A percentile compares a stretch with the other conserved stretches of the same genome.
phyloP scores from a whole-genome alignment of 768 basidiomycete genomes.

The Lyophyllum decastes region DNA sequence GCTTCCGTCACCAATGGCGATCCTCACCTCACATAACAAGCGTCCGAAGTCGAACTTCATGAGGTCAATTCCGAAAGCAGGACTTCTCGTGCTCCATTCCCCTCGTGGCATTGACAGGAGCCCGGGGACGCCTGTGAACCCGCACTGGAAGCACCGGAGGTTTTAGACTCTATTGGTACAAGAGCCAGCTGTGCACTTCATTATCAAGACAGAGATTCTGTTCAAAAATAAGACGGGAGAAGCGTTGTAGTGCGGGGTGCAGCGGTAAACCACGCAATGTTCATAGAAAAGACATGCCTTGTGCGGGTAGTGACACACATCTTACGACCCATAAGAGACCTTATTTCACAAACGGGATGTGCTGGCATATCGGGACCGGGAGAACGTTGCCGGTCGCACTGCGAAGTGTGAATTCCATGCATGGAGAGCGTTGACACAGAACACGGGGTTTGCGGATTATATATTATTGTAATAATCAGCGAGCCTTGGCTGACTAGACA shows the following conservation, averaged over 20 bases:
- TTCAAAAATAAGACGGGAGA: neutral
- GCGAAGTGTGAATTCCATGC: neutral
- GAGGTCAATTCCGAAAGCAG: neutral
- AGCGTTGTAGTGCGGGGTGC: neutral
- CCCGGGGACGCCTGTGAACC: neutral
- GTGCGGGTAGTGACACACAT: neutral
- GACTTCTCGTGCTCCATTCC: neutral
- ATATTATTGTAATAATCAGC: conserved; percentile 2
- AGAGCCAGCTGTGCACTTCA: neutral
- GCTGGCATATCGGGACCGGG: neutral
- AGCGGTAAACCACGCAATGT: neutral
- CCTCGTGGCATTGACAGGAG: neutral
- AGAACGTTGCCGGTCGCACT: neutral
- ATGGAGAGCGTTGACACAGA: neutral
- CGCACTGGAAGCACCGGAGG: neutral
- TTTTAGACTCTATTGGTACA: neutral
- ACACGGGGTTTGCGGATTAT: neutral
- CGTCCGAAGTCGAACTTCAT: neutral
- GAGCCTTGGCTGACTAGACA: conserved; percentile 25
- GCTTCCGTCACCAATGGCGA: no score
- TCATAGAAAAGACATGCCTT: neutral
- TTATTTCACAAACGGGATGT: neutral
- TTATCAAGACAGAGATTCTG: neutral
- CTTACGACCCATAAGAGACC: neutral
- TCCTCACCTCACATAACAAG: no score